phyloP scores from a whole-genome alignment of 176 grass and related monocot species.

The Coix lacrymajobi region DNA sequence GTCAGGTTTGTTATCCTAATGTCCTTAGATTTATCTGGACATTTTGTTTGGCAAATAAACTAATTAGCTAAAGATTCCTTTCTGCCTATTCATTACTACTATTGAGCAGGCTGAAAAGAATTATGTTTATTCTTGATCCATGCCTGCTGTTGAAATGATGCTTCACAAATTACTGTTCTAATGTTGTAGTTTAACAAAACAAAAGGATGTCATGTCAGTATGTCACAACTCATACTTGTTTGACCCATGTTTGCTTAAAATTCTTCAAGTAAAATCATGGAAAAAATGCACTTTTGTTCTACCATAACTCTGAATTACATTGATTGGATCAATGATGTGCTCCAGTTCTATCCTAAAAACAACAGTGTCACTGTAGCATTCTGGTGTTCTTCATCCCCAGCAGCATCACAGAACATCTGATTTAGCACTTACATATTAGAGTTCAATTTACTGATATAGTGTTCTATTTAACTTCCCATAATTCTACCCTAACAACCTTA shows the following conservation, averaged over 20 bases:
- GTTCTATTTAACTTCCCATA: background rate
- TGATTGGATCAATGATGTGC: slow-evolving; percentile 1
- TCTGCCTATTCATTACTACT: background rate
- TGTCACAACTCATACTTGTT: background rate
- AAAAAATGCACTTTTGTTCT: background rate
- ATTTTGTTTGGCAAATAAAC: background rate
- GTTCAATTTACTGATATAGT: background rate
- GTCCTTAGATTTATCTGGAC: background rate
- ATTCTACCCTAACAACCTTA: background rate
- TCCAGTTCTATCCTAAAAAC: background rate
- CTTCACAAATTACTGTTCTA: background rate
- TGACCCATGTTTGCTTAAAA: background rate
- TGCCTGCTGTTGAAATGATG: slow-evolving; percentile 3
- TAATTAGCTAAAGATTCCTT: slow-evolving; percentile 4
- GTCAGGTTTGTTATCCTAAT: slow-evolving; percentile 52
- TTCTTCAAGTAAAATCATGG: background rate
- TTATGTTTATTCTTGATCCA: background rate
- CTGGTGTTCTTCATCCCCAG: background rate
- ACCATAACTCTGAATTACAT: slow-evolving; percentile 1
- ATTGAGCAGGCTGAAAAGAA: background rate
- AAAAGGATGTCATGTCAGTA: background rate
- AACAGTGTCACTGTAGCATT: background rate
- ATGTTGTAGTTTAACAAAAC: background rate
- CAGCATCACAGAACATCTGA: background rate
- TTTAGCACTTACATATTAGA: background rate